Conservation (phyloP, 1,284 basidiomycete species). For the Pholiota adiposa region DNA sequence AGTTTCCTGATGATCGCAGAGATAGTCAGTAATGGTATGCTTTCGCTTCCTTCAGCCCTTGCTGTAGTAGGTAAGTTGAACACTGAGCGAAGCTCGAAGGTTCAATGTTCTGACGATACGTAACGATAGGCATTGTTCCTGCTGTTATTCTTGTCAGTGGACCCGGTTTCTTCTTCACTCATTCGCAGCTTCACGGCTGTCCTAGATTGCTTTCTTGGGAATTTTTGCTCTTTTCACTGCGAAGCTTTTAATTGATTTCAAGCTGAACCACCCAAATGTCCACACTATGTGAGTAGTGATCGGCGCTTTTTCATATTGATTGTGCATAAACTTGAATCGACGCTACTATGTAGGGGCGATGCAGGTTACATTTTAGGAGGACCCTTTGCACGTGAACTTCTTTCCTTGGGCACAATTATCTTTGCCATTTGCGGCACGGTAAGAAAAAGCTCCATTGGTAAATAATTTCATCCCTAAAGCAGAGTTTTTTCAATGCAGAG, state of each 20-base stretch:
- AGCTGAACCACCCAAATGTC: slow-evolving; percentile 13
- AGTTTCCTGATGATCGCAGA: slow-evolving; percentile 12
- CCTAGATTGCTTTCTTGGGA: slow-evolving; percentile 10
- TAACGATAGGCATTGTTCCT: slow-evolving; percentile 10
- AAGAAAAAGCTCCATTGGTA: neutral
- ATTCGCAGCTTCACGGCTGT: neutral
- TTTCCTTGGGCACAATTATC: slow-evolving; percentile 7
- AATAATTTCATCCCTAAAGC: neutral
- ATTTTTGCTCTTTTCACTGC: slow-evolving; percentile 14
- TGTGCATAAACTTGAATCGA: neutral
- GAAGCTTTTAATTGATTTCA: slow-evolving; percentile 12
- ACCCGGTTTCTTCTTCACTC: neutral
- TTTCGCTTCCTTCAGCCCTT: slow-evolving; percentile 13
- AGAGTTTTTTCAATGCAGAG: neutral
- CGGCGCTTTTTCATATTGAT: no score
- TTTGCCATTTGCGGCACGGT: slow-evolving; percentile 14
- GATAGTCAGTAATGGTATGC: slow-evolving; percentile 13
- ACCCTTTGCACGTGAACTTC: slow-evolving; percentile 4
- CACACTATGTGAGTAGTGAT: slow-evolving; percentile 10
- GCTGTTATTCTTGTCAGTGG: slow-evolving; percentile 12
- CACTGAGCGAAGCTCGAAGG: no score
- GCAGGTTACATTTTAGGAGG: slow-evolving; percentile 12
- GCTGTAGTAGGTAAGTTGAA: slow-evolving; percentile 10
- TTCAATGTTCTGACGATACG: neutral
- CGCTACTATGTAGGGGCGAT: slow-evolving; percentile 4